Percentiles rank a stretch among this genome's conserved stretches.
Evolutionary conservation across 2,329 filamentous ascomycete genomes (phyloP).

Genomic region (Rhinocladiella similis): DNA sequence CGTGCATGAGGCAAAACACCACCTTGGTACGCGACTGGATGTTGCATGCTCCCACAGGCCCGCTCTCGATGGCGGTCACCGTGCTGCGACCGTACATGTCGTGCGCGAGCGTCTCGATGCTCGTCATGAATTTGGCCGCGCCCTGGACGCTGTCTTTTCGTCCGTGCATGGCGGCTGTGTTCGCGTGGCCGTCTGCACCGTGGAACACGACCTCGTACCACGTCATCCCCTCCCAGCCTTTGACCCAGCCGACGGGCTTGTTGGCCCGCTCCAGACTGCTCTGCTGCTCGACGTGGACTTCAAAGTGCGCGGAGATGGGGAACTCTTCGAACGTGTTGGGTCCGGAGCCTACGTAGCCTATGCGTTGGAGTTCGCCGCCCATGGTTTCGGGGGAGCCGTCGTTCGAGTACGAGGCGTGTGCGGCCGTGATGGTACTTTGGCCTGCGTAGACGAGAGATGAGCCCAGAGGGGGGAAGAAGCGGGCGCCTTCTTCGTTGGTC

Average conservation of each 20-base stretch:
- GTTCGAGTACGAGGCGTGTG: slow-evolving; percentile 10
- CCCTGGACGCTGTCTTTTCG: slow-evolving; percentile 19
- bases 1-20: slow-evolving; percentile 33
- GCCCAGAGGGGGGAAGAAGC: slow-evolving; percentile 21
- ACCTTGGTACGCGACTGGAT: slow-evolving; percentile 32
- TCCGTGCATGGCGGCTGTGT: slow-evolving; percentile 23
- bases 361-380: slow-evolving; percentile 17
- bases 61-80: slow-evolving; percentile 31
- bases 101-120: slow-evolving; percentile 18
- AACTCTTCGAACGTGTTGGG: slow-evolving; percentile 21
- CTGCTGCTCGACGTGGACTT: slow-evolving; percentile 22
- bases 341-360: slow-evolving; percentile 21
- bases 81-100: slow-evolving; percentile 30
- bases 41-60: slow-evolving; percentile 29
- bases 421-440: slow-evolving; percentile 12
- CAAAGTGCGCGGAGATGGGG: slow-evolving; percentile 24
- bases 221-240: slow-evolving; percentile 21
- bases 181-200: slow-evolving; percentile 23
- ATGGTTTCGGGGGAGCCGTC: slow-evolving; percentile 18
- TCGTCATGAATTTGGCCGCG: slow-evolving; percentile 16
- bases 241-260: slow-evolving; percentile 23
- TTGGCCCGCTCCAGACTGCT: slow-evolving; percentile 19
- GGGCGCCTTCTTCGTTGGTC: slow-evolving; percentile 31
- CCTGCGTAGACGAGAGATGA: slow-evolving; percentile 23
- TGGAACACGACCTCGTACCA: slow-evolving; percentile 23